These are phyloP conservation scores for Aspergillus sp. DNA, from an alignment of 2,329 filamentous ascomycete species.

Conservation along the genomic window DNA sequence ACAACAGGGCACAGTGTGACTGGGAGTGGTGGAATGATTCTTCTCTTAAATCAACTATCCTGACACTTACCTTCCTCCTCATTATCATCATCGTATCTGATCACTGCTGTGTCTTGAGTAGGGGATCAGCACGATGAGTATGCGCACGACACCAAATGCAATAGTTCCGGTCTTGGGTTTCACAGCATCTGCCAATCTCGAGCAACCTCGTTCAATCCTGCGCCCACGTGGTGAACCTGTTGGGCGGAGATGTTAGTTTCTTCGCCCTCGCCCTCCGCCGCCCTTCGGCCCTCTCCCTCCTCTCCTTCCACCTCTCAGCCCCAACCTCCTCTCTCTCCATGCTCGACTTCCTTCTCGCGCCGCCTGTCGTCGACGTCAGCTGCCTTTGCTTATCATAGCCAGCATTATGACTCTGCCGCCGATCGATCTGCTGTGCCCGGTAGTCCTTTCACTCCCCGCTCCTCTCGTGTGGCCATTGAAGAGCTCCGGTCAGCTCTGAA, in stretches of 20 bases:
- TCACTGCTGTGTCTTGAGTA: not conserved
- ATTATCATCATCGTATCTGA: not conserved
- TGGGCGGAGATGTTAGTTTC: constrained; percentile 41
- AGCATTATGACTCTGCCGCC: constrained; percentile 33
- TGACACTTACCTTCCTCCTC: not conserved
- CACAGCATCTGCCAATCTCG: constrained; percentile 29
- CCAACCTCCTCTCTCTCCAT: constrained; percentile 13
- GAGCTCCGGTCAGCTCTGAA: constrained; percentile 42
- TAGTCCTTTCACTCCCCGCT: constrained; percentile 33
- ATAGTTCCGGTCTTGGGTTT: constrained; percentile 23
- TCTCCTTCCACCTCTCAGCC: constrained; percentile 21
- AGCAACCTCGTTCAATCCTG: constrained; percentile 35
- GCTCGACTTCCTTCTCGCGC: constrained; percentile 12
- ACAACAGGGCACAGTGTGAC: not conserved
- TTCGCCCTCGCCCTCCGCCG: constrained; percentile 42
- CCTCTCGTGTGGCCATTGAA: constrained; percentile 40
- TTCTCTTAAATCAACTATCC: not conserved
- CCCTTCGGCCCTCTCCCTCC: constrained; percentile 34
- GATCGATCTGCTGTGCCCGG: constrained; percentile 21
- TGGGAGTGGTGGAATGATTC: not conserved
- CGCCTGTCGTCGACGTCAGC: constrained; percentile 12
- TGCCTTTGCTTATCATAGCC: constrained; percentile 15
- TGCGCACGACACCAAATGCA: constrained; percentile 26
- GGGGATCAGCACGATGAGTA: constrained; percentile 26
- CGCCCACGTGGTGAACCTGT: constrained; percentile 39